phyloP scores from a whole-genome alignment of 2,329 filamentous ascomycete species.

The Teratosphaeria epicoccoides region DNA sequence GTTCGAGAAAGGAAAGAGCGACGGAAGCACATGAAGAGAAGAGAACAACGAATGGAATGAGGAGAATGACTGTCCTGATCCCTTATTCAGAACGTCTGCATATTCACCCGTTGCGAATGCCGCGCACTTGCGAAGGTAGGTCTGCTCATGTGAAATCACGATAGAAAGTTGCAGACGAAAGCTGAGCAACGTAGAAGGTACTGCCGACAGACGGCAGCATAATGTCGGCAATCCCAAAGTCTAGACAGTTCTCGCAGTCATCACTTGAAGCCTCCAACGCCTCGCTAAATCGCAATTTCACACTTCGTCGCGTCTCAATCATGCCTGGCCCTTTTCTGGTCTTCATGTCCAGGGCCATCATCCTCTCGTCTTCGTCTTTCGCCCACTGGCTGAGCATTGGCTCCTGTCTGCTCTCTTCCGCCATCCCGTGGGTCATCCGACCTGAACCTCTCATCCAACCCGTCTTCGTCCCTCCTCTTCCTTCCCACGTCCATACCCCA shows the following conservation, averaged over 20 bases:
- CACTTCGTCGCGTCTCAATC: conserved; percentile 18
- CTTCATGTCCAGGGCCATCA: conserved; percentile 27
- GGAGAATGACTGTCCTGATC: not conserved
- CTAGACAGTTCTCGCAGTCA: not conserved
- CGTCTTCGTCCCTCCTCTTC: conserved; percentile 36
- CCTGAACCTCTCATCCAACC: conserved; percentile 56
- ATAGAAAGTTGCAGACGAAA: too few relatives aligned
- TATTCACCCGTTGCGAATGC: too few relatives aligned
- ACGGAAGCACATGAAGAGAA: not conserved
- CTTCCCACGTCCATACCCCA: conserved; percentile 58
- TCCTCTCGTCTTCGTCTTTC: conserved; percentile 42
- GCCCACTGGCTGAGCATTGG: conserved; percentile 61
- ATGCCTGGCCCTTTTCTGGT: conserved; percentile 35
- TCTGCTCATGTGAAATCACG: too few relatives aligned
- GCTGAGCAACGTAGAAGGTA: too few relatives aligned
- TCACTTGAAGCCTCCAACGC: not conserved
- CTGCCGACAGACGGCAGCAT: too few relatives aligned
- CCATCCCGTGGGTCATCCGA: conserved; percentile 45
- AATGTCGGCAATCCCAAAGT: too few relatives aligned
- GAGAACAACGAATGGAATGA: too few relatives aligned
- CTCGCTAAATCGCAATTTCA: not conserved
- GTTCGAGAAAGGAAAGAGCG: not conserved
- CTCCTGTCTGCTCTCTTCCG: conserved; percentile 47
- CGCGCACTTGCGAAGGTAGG: too few relatives aligned
- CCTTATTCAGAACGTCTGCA: too few relatives aligned